These are phyloP conservation scores for Colletotrichum magnum DNA, from an alignment of 2,329 filamentous ascomycete species.

Conservation along the genomic window DNA sequence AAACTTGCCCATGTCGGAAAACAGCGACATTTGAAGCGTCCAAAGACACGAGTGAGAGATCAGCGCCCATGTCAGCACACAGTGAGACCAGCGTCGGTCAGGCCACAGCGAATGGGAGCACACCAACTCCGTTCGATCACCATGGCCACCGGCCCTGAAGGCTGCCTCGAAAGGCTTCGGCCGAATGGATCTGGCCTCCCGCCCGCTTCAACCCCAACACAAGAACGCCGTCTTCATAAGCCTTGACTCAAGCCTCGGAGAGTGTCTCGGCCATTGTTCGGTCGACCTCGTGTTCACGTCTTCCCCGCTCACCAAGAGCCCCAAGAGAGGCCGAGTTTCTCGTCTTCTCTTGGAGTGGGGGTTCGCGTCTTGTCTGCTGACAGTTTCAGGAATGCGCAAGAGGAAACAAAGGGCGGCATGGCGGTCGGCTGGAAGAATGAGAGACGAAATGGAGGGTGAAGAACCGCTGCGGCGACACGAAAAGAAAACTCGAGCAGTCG, in stretches of 20 bases:
- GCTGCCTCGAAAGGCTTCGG: no score
- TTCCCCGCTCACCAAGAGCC: neutral
- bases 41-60: no score
- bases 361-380: slow-evolving; percentile 13
- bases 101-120: no score
- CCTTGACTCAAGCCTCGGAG: neutral
- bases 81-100: no score
- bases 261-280: neutral
- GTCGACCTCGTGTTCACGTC: neutral
- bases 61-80: no score
- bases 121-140: no score
- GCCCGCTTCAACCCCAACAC: neutral
- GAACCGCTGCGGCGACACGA: neutral
- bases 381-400: neutral
- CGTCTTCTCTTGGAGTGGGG: slow-evolving; percentile 9
- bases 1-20: no score
- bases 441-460: slow-evolving; percentile 2
- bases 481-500: neutral
- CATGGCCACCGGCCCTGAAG: no score
- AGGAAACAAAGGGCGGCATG: neutral
- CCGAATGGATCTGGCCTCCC: no score
- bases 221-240: neutral
- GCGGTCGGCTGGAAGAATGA: neutral
- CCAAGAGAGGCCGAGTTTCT: slow-evolving; percentile 1
- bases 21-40: no score